Evolutionary conservation across 148 eudicot species (phyloP).

Genomic region (Silene latifolia): DNA sequence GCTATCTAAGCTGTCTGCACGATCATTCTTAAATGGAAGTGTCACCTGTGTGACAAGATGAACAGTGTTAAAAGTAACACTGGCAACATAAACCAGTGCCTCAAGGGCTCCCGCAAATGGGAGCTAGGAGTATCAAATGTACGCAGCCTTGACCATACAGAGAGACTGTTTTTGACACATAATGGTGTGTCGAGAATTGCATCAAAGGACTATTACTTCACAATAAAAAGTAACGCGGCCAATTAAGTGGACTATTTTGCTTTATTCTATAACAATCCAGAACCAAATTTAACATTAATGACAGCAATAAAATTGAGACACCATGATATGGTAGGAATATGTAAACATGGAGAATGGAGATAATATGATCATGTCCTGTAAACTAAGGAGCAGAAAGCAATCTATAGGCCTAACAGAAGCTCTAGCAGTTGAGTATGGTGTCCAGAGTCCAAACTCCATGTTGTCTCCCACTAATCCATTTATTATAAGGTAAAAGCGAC

Average conservation of each 20-base stretch:
- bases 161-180: background rate
- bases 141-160: background rate
- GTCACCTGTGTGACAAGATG: constrained; percentile 34
- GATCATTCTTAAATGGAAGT: constrained; percentile 34
- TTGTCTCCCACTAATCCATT: background rate
- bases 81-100: background rate
- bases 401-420: background rate
- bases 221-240: no score
- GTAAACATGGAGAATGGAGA: background rate
- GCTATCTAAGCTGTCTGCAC: constrained; percentile 29
- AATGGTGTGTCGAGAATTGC: background rate
- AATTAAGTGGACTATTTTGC: no score
- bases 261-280: no score
- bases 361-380: background rate
- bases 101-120: background rate
- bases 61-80: constrained; percentile 4
- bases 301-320: background rate
- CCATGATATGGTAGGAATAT: background rate
- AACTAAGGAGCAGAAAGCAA: background rate
- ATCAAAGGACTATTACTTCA: no score
- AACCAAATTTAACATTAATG: no score
- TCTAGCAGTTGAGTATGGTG: constrained; percentile 3
- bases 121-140: background rate
- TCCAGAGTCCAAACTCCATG: background rate
- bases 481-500: background rate